Evolutionary conservation across 116 monocot species (phyloP).

Genomic region (Cymodocea nodosa): DNA sequence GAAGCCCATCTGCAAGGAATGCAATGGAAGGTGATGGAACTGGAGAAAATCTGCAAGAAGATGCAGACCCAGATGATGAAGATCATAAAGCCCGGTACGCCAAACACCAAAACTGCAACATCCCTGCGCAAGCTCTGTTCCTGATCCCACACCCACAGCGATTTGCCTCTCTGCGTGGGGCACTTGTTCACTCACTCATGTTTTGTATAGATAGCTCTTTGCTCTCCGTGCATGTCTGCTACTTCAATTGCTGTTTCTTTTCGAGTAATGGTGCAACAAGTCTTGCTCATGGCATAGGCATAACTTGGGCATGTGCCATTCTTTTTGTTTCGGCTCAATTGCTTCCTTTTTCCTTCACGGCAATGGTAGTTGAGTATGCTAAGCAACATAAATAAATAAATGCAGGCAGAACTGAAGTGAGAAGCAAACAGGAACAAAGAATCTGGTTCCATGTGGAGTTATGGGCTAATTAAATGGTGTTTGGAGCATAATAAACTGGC

Average conservation of each 20-base stretch:
- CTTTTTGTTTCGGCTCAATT: no score
- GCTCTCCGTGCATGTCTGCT: not conserved
- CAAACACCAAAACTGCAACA: conserved; percentile 16
- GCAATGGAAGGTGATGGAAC: conserved; percentile 77
- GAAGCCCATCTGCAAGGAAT: conserved; percentile 48
- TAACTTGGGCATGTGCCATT: no score
- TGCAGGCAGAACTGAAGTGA: not conserved
- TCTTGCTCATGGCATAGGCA: no score
- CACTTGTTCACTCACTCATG: no score
- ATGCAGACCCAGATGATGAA: conserved; percentile 73
- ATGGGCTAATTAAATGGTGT: not conserved
- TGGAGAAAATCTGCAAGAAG: conserved; percentile 75
- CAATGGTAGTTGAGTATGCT: no score
- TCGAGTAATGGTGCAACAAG: not conserved
- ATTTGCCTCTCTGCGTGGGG: no score
- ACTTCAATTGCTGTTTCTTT: not conserved
- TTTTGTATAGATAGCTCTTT: conserved; percentile 17
- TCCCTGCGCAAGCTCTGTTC: conserved; percentile 87
- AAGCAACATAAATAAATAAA: not conserved
- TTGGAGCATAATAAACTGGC: not conserved
- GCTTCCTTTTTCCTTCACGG: no score
- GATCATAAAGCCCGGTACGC: conserved; percentile 25
- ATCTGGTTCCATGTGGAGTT: not conserved
- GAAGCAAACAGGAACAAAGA: not conserved
- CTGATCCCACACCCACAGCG: conserved; percentile 13